Evolutionary conservation across 2,329 filamentous ascomycete species (phyloP).

Genomic region (Beauveria caledonica): DNA sequence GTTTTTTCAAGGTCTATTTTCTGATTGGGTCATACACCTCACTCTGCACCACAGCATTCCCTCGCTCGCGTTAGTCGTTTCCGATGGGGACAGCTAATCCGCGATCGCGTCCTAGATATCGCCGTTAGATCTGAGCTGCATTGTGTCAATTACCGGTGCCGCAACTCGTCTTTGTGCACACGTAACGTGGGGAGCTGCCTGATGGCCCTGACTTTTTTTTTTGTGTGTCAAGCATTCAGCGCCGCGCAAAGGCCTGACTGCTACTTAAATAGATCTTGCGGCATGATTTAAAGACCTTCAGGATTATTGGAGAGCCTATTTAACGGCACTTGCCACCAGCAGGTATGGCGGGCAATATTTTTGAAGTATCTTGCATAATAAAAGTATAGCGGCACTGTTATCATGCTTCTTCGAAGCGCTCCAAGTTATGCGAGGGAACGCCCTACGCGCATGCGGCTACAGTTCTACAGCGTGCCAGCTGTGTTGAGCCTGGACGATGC

Average conservation of each 20-base stretch:
- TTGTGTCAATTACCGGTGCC: neutral
- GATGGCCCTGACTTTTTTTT: neutral
- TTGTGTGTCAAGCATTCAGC: neutral
- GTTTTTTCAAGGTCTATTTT: conserved; percentile 11
- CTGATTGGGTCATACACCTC: conserved; percentile 9
- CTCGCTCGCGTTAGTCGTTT: neutral
- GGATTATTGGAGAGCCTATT: neutral
- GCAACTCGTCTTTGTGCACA: neutral
- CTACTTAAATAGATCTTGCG: neutral
- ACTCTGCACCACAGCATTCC: neutral
- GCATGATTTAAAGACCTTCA: neutral
- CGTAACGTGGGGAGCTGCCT: neutral
- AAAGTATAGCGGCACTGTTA: neutral
- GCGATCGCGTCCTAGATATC: conserved; percentile 7
- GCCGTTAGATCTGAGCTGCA: conserved; percentile 10
- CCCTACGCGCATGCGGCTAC: too few species aligned
- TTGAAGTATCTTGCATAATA: too few species aligned
- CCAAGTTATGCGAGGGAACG: too few species aligned
- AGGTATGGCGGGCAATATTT: too few species aligned
- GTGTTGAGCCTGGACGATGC: too few species aligned
- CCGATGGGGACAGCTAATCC: conserved; percentile 8
- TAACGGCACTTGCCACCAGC: too few species aligned
- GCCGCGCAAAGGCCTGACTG: neutral
- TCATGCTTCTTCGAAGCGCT: too few species aligned
- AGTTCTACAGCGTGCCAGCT: neutral